Evolutionary conservation across 768 basidiomycete species (phyloP), one percentile per base, ranked within the genome.

Genomic region (Guyanaporus albipodus): DNA sequence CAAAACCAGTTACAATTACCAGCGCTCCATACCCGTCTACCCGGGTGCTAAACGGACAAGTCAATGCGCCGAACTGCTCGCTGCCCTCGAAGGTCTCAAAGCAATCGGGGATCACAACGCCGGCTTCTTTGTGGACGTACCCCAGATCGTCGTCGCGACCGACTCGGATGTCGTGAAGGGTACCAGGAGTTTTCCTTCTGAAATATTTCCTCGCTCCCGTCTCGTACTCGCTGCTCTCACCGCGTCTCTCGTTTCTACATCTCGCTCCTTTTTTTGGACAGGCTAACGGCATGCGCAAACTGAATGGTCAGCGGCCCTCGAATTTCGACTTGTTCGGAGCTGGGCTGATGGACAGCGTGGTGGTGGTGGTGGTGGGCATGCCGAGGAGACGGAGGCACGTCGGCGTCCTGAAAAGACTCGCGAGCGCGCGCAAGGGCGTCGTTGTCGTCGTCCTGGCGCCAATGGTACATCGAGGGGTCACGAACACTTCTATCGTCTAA

Each of bases 81-180:
- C 67, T 9, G 64, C 64, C 3, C 18, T 63, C 6, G 61, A n/a
- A 44, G 47, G 42, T 59, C 65, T 27, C 58, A 61, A 8, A 58
- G 67, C 22, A 15, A 19, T 50, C 62, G 58, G 62, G 37, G 61
- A 31, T 54, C 52, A 11, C 21, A 23, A 24, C 63, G 60, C 6
- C 26, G 10, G n/a, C 36, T 22, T 14, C 27, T 27, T 17, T 11
- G 62, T 12, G 8, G 7, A 9, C 3, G 8, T 15, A 6, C 34
- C 42, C 4, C 3, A 6, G 15, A 32, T 48, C 35, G 3, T 67
- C 22, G 40, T 69, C 46, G 56, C 58, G 2, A 58, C 64, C 3
- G 66, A 70, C 46, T 67, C 68, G 4, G 60, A 67, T 32, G 63
- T 68, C 0, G 61, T 62, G 17, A 64, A 66, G 33, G 68, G 65